Evolutionary conservation across 306 rosid species (phyloP), one percentile per base, ranked within the genome.

Genomic region (Glycine soja): DNA sequence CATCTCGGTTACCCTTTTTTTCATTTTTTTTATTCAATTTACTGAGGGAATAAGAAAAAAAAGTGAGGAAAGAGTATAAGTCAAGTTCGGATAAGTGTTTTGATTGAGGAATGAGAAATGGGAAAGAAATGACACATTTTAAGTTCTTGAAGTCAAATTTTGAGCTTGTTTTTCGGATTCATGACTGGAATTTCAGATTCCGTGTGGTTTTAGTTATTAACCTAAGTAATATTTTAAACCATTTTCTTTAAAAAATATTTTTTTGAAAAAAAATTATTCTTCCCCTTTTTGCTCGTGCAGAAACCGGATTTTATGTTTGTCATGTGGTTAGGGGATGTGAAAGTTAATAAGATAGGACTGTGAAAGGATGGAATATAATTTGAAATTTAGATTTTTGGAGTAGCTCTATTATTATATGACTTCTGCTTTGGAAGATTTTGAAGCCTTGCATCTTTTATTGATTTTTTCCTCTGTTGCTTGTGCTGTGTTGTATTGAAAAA

Each of bases 1-100:
- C 85, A 89, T 96, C 61, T 76, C 82, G 84, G 99, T 96, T 48
- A 85, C 46, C 84, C 32, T 10, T 64, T 36, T 48, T 15, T 80
- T 38, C 4, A 15, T 24, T 48, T 15, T 80, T 38, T 4, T 19
- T 4, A 56, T 76, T 76, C 66, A 77, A 38, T 72, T 81, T 71
- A 30, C 73, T 61, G 62, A 51, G 58, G 24, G 16, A 74, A 6
- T 66, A 5, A 15, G 77, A 32, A 11, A 36, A 16, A 10, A 36
- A 11, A 3, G 8, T 75, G 59, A 34, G 67, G 34, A 14, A 62
- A 59, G 79, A 52, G 52, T 67, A 36, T 5, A 38, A 14, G 18
- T 38, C 5, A 15, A 48, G 47, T 50, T 56, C 5, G 58, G 45
- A 6, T 38, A 62, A 18, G 36, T 76, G 69, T 71, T 53, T 70